phyloP scores from a whole-genome alignment of 805 yeast species.

The Metschnikowia orientalis region DNA sequence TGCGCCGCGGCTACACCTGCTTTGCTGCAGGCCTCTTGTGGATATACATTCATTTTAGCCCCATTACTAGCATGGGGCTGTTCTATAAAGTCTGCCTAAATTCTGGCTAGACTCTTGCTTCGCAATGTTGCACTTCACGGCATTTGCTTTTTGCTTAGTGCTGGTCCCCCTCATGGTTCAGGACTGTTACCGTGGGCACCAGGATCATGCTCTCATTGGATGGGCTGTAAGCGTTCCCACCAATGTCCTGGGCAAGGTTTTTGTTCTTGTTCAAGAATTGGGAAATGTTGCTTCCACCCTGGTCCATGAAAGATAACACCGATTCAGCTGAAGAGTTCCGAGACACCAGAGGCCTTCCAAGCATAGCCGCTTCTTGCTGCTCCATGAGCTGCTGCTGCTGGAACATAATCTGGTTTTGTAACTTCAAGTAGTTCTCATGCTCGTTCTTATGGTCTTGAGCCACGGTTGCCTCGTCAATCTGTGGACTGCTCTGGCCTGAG shows the following conservation, averaged over 20 bases:
- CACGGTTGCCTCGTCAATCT: constrained; percentile 1
- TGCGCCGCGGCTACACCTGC: too few species aligned
- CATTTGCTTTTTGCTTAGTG: too few species aligned
- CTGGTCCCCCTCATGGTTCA: constrained; percentile 14
- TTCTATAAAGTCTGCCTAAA: too few species aligned
- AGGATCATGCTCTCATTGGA: constrained; percentile 9
- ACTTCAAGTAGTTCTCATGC: constrained; percentile 34
- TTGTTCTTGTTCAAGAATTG: constrained; percentile 16
- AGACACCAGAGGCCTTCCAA: constrained; percentile 12
- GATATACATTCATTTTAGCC: too few species aligned
- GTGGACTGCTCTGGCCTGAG: constrained; percentile 3
- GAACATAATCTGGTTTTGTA: constrained; percentile 35
- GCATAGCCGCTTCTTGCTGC: constrained; percentile 12
- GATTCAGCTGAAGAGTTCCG: constrained; percentile 16
- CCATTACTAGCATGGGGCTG: too few species aligned
- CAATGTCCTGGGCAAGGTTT: constrained; percentile 11
- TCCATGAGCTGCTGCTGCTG: constrained; percentile 34
- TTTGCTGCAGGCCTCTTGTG: too few species aligned
- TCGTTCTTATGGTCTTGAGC: constrained; percentile 21
- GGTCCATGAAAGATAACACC: constrained; percentile 15
- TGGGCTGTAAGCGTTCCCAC: constrained; percentile 6
- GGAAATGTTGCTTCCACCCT: constrained; percentile 10
- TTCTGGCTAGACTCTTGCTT: too few species aligned
- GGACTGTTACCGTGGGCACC: constrained; percentile 16
- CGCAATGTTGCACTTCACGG: too few species aligned